Evolutionary conservation across 106 monocot species (phyloP).

Genomic region (Chionographis japonica): DNA sequence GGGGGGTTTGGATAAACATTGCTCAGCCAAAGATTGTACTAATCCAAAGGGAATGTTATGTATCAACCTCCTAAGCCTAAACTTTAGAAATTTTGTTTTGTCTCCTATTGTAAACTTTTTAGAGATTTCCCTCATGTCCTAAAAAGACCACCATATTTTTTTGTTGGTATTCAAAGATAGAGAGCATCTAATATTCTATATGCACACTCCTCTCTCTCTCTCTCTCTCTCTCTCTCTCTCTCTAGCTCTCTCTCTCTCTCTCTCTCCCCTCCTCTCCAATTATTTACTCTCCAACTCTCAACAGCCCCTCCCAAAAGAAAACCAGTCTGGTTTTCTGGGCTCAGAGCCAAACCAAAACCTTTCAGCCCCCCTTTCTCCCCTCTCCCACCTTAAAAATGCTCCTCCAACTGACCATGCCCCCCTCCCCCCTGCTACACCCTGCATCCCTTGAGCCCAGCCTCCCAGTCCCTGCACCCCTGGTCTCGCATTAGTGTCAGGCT

Average conservation of each 20-base stretch:
- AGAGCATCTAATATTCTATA: conserved; percentile 2
- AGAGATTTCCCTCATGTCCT: background rate
- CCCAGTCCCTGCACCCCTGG: background rate
- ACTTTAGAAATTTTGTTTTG: too few species aligned
- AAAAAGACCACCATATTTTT: conserved; percentile 4
- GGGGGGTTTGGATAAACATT: too few species aligned
- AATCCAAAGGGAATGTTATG: too few species aligned
- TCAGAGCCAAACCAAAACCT: conserved; percentile 12
- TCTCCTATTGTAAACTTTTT: too few species aligned
- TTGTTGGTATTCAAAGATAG: conserved; percentile 1
- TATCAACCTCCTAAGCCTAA: too few species aligned
- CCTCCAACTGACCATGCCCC: background rate
- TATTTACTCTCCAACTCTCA: conserved; percentile 6
- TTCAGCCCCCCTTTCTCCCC: background rate
- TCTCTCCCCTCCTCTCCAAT: conserved; percentile 7
- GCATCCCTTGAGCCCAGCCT: conserved; percentile 15
- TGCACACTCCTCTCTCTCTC: background rate
- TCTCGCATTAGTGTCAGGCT: background rate
- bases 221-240: background rate
- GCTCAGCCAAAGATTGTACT: too few species aligned
- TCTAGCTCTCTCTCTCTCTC: background rate
- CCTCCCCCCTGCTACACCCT: conserved; percentile 1
- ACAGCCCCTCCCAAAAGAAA: conserved; percentile 17
- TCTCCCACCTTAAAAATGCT: conserved; percentile 16
- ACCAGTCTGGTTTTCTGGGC: conserved; percentile 30